phyloP scores from a whole-genome alignment of 2,329 filamentous ascomycete species.

The Paradendryphiella salina region DNA sequence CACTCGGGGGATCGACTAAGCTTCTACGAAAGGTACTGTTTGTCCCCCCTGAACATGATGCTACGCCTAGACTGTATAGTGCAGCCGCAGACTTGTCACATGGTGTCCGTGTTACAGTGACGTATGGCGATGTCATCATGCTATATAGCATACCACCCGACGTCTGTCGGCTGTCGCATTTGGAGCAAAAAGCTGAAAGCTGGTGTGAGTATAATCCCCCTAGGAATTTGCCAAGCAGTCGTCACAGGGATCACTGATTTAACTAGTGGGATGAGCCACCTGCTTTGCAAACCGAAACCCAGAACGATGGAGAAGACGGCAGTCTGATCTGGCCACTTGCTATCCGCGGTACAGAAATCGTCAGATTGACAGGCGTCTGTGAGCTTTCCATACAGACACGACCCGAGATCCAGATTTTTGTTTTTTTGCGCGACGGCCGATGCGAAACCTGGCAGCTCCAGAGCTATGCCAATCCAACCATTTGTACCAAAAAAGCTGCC shows the following conservation, averaged over 20 bases:
- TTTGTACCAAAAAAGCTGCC: constrained; percentile 18
- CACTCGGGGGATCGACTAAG: constrained; percentile 59
- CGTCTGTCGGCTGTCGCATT: constrained; percentile 38
- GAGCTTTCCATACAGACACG: constrained; percentile 56
- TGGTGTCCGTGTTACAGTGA: constrained; percentile 63
- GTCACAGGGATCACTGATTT: constrained; percentile 35
- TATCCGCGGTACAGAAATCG: constrained; percentile 56
- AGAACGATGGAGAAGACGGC: constrained; percentile 1
- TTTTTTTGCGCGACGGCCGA: constrained; percentile 52
- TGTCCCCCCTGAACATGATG: constrained; percentile 40
- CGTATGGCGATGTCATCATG: constrained; percentile 58
- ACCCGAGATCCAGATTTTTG: constrained; percentile 56
- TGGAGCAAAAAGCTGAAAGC: constrained; percentile 30
- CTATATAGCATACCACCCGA: constrained; percentile 66
- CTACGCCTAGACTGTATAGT: constrained; percentile 58
- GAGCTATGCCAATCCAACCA: constrained; percentile 16
- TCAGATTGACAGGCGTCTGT: constrained; percentile 51
- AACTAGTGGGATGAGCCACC: constrained; percentile 35
- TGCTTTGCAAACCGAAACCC: neutral
- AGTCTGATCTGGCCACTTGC: constrained; percentile 53
- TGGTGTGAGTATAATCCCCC: constrained; percentile 22
- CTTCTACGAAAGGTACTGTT: constrained; percentile 64
- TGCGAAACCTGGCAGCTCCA: constrained; percentile 55
- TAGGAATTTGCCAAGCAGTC: constrained; percentile 14
- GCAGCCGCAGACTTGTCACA: constrained; percentile 60